Conservation (phyloP, 805 yeast species). For the Monosporozyma aerobia region DNA sequence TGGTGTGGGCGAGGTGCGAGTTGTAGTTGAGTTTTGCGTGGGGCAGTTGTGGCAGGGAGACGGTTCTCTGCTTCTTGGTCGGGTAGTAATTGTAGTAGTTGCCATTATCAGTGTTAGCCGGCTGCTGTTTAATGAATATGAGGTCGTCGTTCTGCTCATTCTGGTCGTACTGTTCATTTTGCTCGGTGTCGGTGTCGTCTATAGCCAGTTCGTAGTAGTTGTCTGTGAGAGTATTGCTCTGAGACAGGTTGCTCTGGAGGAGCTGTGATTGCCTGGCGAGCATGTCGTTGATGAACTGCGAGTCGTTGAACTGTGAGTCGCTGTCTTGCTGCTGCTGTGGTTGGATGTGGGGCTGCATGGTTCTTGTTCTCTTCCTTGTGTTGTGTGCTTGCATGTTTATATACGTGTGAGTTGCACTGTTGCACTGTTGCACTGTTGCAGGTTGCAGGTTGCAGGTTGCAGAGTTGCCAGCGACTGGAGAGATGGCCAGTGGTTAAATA, state of each 20-base stretch:
- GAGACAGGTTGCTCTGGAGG: slow-evolving; percentile 13
- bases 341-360: not conserved
- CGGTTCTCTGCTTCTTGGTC: slow-evolving; percentile 39
- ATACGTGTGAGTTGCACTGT: no score
- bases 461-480: no score
- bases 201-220: not conserved
- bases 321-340: not conserved
- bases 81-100: slow-evolving; percentile 3
- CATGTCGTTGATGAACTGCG: slow-evolving; percentile 20
- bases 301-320: no score
- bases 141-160: slow-evolving; percentile 22
- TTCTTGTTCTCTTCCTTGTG: slow-evolving; percentile 2
- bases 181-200: not conserved
- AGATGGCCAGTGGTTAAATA: no score
- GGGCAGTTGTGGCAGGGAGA: slow-evolving; percentile 46
- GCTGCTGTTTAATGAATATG: slow-evolving; percentile 24
- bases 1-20: not conserved
- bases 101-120: slow-evolving; percentile 7
- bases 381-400: not conserved
- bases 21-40: slow-evolving; percentile 34
- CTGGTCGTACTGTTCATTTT: slow-evolving; percentile 5
- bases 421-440: no score
- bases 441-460: no score
- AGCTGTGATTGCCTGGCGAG: slow-evolving; percentile 19
- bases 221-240: no score